Base-by-base conservation (phyloP, 768 basidiomycete genomes). In the Tricholoma bakamatsutake region DNA sequence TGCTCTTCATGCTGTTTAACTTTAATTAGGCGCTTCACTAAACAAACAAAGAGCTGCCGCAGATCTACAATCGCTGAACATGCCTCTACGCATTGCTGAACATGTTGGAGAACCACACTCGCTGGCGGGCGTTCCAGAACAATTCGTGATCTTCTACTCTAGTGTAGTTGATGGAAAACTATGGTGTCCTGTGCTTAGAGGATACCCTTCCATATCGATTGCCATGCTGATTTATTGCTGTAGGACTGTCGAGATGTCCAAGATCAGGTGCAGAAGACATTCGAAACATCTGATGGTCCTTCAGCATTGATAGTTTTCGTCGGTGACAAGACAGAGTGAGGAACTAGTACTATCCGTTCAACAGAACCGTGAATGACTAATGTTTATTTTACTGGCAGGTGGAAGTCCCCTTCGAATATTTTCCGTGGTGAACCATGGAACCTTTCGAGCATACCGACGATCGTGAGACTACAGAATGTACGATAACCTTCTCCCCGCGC, bases 161-260 rank as follows among this genome's bases (percentile, higher is more conserved):
- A 88, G 85, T 17, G 72, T 83, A 50, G 77, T 82, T 1, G 74
- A 80, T 56, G 87, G 83, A 27, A 66, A 71, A 53, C 68, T 84
- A 64, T 90, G 89, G 88, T 90, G 88, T 64, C 80, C 85, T 24
- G 88, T 90, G 61, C 47, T 77, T 75, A 40, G n/a, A 27, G 7
- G 27, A n/a, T 18, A 18, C 37, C 30, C 10, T 53, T 45, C 35
- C 15, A 13, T 50, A 24, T 24, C 7, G 28, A 37, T 30, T 3
- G 27, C 27, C 15, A 35, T 35, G n/a, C 42, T 57, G 28, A 57
- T 5, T 5, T 5, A 24, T 5, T 50, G 7, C 33, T 6, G 49
- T 28, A 76, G 89, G 89, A 91, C 63, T 90, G 89, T 65, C 70
- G 73, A 30, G 78, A 66, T 34, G 83, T 90, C 28, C 85, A 91